These are phyloP conservation scores for Brasenia schreberi DNA, from an alignment of 164 flowering plant species.

Conservation along the genomic window DNA sequence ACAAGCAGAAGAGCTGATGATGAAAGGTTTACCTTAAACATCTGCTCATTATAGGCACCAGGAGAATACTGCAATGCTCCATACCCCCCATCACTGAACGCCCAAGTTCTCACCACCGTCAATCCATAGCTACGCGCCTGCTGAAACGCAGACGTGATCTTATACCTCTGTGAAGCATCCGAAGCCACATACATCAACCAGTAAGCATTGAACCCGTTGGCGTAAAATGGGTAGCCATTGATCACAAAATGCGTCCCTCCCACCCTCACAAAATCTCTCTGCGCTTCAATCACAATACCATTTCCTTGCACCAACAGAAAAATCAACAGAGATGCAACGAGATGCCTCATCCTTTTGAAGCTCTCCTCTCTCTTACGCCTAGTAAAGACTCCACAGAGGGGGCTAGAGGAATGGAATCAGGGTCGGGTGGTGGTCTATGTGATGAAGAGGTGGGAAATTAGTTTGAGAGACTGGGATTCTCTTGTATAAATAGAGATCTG, in stretches of 20 bases:
- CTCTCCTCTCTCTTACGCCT: not conserved
- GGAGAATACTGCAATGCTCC: conserved; percentile 58
- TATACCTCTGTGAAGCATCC: conserved; percentile 43
- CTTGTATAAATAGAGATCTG: not conserved
- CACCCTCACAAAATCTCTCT: conserved; percentile 36
- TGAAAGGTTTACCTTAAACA: conserved; percentile 43
- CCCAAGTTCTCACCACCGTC: conserved; percentile 69
- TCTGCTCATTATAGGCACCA: conserved; percentile 62
- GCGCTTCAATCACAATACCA: conserved; percentile 19
- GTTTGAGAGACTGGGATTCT: not conserved
- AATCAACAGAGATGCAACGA: conserved; percentile 6
- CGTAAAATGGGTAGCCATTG: conserved; percentile 55
- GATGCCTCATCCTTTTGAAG: not conserved
- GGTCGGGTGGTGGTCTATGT: not conserved
- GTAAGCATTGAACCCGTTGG: conserved; percentile 86
- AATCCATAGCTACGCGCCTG: conserved; percentile 51
- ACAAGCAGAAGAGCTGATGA: not conserved
- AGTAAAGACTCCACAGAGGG: not conserved
- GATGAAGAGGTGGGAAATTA: not conserved
- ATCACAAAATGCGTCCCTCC: conserved; percentile 40
- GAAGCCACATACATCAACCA: conserved; percentile 70
- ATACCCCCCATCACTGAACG: conserved; percentile 57
- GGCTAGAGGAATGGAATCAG: not conserved
- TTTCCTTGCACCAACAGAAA: conserved; percentile 9
- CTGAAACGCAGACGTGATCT: conserved; percentile 45